These are phyloP conservation scores for Leersia perrieri DNA, from an alignment of 176 grass and related monocot genomes.

Conservation along the genomic window DNA sequence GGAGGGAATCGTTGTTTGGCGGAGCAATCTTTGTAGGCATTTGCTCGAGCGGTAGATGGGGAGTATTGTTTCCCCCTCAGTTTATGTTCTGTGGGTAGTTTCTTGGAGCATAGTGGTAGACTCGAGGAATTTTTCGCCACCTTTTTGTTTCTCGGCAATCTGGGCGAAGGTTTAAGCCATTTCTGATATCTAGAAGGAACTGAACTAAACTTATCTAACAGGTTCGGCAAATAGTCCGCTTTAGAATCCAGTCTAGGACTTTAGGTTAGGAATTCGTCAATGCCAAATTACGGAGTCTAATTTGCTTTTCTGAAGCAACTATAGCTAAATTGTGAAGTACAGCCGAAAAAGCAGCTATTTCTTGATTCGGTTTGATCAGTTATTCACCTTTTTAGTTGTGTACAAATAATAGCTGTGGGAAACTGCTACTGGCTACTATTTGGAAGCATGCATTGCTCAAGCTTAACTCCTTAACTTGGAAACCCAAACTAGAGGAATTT, in stretches of 20 bases:
- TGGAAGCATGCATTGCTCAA: conserved; percentile 8
- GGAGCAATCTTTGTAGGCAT: conserved; percentile 26
- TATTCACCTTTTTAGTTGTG: neutral
- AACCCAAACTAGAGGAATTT: conserved; percentile 65
- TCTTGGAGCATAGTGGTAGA: neutral
- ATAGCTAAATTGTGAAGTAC: neutral
- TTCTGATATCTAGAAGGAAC: neutral
- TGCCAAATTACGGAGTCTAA: neutral
- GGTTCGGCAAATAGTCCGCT: neutral
- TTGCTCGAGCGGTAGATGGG: neutral
- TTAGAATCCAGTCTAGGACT: conserved; percentile 21
- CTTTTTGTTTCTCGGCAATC: neutral
- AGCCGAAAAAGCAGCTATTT: neutral
- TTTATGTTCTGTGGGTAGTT: neutral
- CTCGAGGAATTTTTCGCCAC: neutral
- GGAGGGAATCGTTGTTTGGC: neutral
- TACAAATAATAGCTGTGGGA: neutral
- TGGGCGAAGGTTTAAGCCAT: neutral
- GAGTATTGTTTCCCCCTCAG: neutral
- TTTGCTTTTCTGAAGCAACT: neutral
- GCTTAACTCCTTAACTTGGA: conserved; percentile 43
- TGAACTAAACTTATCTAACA: neutral
- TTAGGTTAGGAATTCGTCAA: conserved; percentile 10
- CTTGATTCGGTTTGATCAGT: neutral
- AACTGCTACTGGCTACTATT: neutral